These are phyloP conservation scores for Lepiota venenata DNA, from an alignment of 768 basidiomycete species.

Conservation along the genomic window DNA sequence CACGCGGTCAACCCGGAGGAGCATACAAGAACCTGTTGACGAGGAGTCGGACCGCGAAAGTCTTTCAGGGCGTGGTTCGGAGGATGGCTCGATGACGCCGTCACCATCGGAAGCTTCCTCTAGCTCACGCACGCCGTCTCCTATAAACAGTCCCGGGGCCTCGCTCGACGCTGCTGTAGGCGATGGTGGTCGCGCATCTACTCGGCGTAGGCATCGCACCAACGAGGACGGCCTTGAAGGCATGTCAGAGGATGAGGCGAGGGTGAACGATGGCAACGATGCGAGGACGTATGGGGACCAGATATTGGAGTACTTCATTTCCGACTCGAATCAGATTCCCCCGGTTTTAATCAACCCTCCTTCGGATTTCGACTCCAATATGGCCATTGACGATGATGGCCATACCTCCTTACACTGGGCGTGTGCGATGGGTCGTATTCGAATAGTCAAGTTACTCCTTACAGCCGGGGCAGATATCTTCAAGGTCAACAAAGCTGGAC, in stretches of 20 bases:
- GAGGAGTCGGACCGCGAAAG: slow-evolving; percentile 63
- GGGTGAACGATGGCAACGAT: slow-evolving; percentile 46
- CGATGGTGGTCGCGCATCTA: slow-evolving; percentile 32
- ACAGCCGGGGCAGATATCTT: slow-evolving; percentile 96
- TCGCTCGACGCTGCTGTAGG: slow-evolving; percentile 40
- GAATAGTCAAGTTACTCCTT: slow-evolving; percentile 91
- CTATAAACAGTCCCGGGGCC: slow-evolving; percentile 59
- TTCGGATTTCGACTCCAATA: slow-evolving; percentile 89
- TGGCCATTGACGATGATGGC: slow-evolving; percentile 96
- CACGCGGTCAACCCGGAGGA: slow-evolving; percentile 62
- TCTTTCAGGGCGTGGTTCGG: slow-evolving; percentile 70
- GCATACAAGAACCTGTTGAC: slow-evolving; percentile 40
- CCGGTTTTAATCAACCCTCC: slow-evolving; percentile 85
- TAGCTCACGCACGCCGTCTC: slow-evolving; percentile 92
- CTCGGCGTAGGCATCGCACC: slow-evolving; percentile 42
- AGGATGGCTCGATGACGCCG: slow-evolving; percentile 88
- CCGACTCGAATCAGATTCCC: slow-evolving; percentile 91
- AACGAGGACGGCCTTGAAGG: slow-evolving; percentile 44
- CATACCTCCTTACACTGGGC: slow-evolving; percentile 99
- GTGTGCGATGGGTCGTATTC: slow-evolving; percentile 96
- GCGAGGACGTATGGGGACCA: slow-evolving; percentile 86
- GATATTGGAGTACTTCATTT: slow-evolving; percentile 98
- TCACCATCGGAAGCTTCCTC: slow-evolving; percentile 83
- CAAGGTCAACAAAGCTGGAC: slow-evolving; percentile 93
- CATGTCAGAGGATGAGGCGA: slow-evolving; percentile 40